Evolutionary conservation across 805 yeast genomes (phyloP).

Genomic region (Candida schatavii): DNA sequence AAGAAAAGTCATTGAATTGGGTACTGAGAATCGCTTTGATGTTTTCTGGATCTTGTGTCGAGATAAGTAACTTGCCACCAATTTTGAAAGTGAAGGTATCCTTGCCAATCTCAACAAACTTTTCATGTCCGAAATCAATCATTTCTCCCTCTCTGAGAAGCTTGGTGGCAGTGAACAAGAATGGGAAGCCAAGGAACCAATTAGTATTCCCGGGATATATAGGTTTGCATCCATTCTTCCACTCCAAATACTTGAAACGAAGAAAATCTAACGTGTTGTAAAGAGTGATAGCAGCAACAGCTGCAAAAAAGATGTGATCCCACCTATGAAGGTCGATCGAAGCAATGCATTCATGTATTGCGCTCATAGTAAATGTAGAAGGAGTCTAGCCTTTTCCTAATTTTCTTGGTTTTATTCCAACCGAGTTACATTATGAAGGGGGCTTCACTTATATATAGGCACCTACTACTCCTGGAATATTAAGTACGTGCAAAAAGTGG

Average conservation of each 20-base stretch:
- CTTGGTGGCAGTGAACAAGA: slow-evolving; percentile 10
- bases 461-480: too few relatives aligned
- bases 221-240: slow-evolving; percentile 13
- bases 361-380: too few relatives aligned
- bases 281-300: neutral
- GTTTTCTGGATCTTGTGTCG: slow-evolving; percentile 40
- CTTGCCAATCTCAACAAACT: slow-evolving; percentile 9
- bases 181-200: slow-evolving; percentile 15
- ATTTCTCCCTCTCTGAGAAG: slow-evolving; percentile 17
- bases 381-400: too few relatives aligned
- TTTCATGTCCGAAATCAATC: slow-evolving; percentile 15
- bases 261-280: neutral
- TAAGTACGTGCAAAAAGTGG: too few relatives aligned
- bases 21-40: slow-evolving; percentile 42
- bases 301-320: neutral
- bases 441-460: too few relatives aligned
- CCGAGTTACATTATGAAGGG: too few relatives aligned
- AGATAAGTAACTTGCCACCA: slow-evolving; percentile 18
- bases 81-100: slow-evolving; percentile 13
- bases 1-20: slow-evolving; percentile 38
- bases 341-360: too few relatives aligned
- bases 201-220: slow-evolving; percentile 1
- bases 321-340: neutral
- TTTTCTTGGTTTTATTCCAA: too few relatives aligned
- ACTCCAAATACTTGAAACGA: slow-evolving; percentile 2